Conservation (phyloP, 2,329 filamentous ascomycete species). For the Ascochyta koolunga region DNA sequence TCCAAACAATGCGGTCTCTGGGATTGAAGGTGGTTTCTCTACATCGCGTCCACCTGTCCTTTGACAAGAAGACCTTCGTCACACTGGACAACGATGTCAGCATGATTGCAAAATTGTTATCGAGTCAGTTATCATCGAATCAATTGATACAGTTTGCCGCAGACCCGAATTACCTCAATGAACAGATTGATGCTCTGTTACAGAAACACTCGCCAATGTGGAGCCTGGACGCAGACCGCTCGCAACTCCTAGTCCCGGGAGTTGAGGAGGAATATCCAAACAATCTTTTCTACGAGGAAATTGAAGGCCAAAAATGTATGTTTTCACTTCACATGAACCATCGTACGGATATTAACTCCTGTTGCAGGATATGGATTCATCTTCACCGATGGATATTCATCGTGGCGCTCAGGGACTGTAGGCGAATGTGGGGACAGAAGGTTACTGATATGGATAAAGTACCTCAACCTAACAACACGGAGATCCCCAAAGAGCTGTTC, state of each 20-base stretch:
- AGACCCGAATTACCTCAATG: conserved; percentile 2
- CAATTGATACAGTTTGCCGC: neutral
- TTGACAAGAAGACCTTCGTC: neutral
- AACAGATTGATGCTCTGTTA: conserved; percentile 2
- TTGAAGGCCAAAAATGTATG: conserved; percentile 5
- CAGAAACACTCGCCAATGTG: conserved; percentile 1
- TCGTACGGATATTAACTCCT: neutral
- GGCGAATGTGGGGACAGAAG: neutral
- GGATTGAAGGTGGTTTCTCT: neutral
- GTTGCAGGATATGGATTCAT: conserved; percentile 4
- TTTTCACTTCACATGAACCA: neutral
- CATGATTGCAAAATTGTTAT: neutral
- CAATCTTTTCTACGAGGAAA: conserved; percentile 9
- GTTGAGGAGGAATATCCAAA: neutral
- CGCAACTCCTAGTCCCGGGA: neutral
- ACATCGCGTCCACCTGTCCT: neutral
- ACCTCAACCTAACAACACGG: neutral
- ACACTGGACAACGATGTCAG: conserved; percentile 1
- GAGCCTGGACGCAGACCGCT: conserved; percentile 7
- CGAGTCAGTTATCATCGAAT: neutral
- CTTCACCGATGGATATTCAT: conserved; percentile 13
- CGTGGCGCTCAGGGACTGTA: neutral
- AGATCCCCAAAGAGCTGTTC: neutral
- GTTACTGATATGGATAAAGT: neutral
- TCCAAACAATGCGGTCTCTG: conserved; percentile 5